Evolutionary conservation across 1,139 yeast species (phyloP).

Genomic region (Debaryomycetaceae sp.): DNA sequence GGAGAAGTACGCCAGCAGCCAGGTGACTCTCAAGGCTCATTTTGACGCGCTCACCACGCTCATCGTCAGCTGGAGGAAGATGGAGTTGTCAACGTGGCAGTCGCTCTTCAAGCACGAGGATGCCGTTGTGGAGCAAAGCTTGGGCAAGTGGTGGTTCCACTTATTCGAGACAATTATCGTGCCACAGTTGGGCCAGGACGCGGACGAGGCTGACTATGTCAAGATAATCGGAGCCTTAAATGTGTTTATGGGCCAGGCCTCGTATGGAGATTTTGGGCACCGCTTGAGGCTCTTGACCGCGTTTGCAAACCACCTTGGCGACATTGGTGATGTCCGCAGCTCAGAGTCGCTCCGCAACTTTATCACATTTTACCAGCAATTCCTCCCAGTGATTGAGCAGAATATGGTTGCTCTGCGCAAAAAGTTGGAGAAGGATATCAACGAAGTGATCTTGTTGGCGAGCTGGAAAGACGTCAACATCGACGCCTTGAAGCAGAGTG

Average conservation of each 20-base stretch:
- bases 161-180: constrained; percentile 71
- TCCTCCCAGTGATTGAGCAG: constrained; percentile 42
- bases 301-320: constrained; percentile 48
- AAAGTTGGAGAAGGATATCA: constrained; percentile 68
- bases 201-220: constrained; percentile 27
- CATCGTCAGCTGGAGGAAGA: constrained; percentile 85
- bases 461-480: constrained; percentile 97
- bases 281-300: constrained; percentile 60
- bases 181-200: constrained; percentile 31
- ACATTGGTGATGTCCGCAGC: constrained; percentile 15
- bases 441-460: constrained; percentile 81
- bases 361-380: constrained; percentile 64
- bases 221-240: constrained; percentile 67
- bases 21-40: constrained; percentile 57
- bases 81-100: constrained; percentile 86
- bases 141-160: constrained; percentile 91
- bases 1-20: constrained; percentile 86
- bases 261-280: constrained; percentile 64
- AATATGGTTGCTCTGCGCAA: constrained; percentile 44
- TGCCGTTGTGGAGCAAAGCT: constrained; percentile 36
- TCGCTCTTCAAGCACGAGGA: constrained; percentile 71
- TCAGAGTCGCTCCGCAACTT: constrained; percentile 56
- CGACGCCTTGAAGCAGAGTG: constrained; percentile 90
- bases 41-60: constrained; percentile 58
- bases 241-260: constrained; percentile 69